These are phyloP conservation scores for Cinnamomum chago DNA, from an alignment of 164 flowering plant species.

Conservation along the genomic window DNA sequence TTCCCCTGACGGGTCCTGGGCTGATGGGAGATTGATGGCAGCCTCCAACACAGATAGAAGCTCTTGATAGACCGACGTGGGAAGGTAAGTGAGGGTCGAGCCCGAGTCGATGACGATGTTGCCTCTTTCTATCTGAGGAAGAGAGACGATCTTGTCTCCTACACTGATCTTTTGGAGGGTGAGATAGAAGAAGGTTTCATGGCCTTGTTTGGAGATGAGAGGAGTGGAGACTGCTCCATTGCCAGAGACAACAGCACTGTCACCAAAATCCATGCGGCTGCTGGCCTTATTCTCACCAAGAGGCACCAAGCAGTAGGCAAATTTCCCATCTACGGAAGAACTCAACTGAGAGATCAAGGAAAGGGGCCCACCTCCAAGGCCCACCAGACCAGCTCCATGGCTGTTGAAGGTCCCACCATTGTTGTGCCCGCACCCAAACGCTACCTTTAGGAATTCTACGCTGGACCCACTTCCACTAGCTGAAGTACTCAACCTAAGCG, in stretches of 20 bases:
- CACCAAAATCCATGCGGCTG: slow-evolving; percentile 37
- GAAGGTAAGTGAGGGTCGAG: slow-evolving; percentile 37
- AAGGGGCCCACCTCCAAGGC: slow-evolving; percentile 45
- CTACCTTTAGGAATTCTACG: slow-evolving; percentile 9
- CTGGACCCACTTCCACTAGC: slow-evolving; percentile 8
- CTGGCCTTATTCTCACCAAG: not conserved
- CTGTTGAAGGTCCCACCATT: slow-evolving; percentile 34
- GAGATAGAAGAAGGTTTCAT: slow-evolving; percentile 34
- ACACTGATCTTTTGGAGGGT: slow-evolving; percentile 39
- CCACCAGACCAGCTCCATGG: slow-evolving; percentile 39
- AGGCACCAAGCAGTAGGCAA: slow-evolving; percentile 56
- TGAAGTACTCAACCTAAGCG: slow-evolving; percentile 32
- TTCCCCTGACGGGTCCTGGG: not conserved
- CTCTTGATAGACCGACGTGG: slow-evolving; percentile 8
- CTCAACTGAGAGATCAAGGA: slow-evolving; percentile 40
- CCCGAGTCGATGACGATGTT: slow-evolving; percentile 69
- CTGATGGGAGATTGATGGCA: slow-evolving; percentile 3
- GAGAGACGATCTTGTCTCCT: slow-evolving; percentile 19
- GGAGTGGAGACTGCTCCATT: slow-evolving; percentile 38
- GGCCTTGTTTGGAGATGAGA: not conserved
- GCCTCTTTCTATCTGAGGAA: slow-evolving; percentile 8
- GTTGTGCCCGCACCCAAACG: slow-evolving; percentile 48
- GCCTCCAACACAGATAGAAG: slow-evolving; percentile 13
- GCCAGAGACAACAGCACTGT: slow-evolving; percentile 26
- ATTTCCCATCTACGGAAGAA: slow-evolving; percentile 33